Evolutionary conservation across 2,329 filamentous ascomycete species (phyloP), one percentile per base, ranked within the genome.

Genomic region (Fusarium equiseti): DNA sequence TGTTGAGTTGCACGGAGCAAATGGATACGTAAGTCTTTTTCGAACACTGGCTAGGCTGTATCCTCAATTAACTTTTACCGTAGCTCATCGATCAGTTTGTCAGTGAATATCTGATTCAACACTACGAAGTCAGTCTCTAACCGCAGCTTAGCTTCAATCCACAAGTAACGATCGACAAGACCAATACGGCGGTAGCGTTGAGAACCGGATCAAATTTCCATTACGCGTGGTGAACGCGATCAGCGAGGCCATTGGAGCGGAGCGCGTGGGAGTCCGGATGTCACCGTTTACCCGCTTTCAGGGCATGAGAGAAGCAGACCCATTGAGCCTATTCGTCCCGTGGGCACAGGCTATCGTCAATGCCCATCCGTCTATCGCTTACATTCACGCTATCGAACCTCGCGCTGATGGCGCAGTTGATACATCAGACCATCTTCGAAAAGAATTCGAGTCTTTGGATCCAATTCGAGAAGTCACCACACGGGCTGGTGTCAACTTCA

Each of bases 201-300:
- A 86, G 68, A 88, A 88, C 68, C 80, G 87, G 3, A 82, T 83
- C 27, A 80, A 85, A 6, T 80, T 89, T 44, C 78, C 84, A n/a
- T 55, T 85, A 16, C 86, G 88, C 43, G 81, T 89, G 11, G 78
- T 84, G 6, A 77, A 82, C 20, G 79, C 80, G 12, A 73, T 85
- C 0, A 77, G 79, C 5, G 77, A 77, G 0, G 82, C 81, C 2
- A 77, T 87, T 15, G 89, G 89, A 6, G 77, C 84, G 0, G 83
- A 89, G 3, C 81, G 82, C 35, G 82, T 85, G 4, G 87, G 83
- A 3, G 85, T 91, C 44, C 84, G 90, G 6, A 78, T 92, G 26
- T 87, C 83, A 4, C 90, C 90, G 0, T 91, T 85, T 78, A 86
- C 83, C 35, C 77, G 79, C 0, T 91, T 89, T 80, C 88, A 91